Percentiles rank a stretch among this genome's conserved stretches.
These are phyloP conservation scores for Silene uniflora DNA, from an alignment of 148 eudicot species.

Conservation along the genomic window DNA sequence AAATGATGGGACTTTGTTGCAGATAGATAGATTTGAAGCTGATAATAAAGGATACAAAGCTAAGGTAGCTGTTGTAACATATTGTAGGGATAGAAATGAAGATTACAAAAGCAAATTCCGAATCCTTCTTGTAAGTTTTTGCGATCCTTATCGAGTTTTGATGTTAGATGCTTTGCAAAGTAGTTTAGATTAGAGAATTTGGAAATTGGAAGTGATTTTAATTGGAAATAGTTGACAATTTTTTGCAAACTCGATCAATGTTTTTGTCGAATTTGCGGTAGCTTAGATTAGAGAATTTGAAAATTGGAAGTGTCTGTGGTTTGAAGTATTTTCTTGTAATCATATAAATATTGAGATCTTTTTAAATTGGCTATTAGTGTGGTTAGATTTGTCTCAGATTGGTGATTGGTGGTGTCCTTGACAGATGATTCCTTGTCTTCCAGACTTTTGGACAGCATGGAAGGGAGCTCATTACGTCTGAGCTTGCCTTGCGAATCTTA, in stretches of 20 bases:
- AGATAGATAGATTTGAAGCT: conserved; percentile 72
- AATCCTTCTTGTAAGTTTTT: conserved; percentile 78
- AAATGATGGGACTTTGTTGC: conserved; percentile 23
- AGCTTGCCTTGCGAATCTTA: conserved; percentile 82
- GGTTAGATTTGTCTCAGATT: conserved; percentile 62
- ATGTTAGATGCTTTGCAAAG: background rate
- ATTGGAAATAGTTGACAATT: background rate
- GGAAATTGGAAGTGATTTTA: background rate
- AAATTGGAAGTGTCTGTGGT: background rate
- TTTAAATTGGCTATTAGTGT: conserved; percentile 28
- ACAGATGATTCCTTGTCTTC: conserved; percentile 99
- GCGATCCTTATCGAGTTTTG: background rate
- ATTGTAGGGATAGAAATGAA: conserved; percentile 55
- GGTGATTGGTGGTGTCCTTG: conserved; percentile 91
- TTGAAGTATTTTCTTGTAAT: conserved; percentile 1
- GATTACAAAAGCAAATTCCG: conserved; percentile 70
- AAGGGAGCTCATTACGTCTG: conserved; percentile 93
- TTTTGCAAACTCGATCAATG: background rate
- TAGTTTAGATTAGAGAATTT: conserved; percentile 4
- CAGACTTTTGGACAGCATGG: conserved; percentile 99
- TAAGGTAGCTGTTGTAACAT: conserved; percentile 68
- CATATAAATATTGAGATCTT: background rate
- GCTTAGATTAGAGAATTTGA: background rate
- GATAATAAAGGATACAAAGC: conserved; percentile 72
- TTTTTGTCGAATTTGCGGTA: background rate